Conservation (phyloP, 1,139 yeast genomes). For the Zhuliangozyma parablackwelliae region DNA sequence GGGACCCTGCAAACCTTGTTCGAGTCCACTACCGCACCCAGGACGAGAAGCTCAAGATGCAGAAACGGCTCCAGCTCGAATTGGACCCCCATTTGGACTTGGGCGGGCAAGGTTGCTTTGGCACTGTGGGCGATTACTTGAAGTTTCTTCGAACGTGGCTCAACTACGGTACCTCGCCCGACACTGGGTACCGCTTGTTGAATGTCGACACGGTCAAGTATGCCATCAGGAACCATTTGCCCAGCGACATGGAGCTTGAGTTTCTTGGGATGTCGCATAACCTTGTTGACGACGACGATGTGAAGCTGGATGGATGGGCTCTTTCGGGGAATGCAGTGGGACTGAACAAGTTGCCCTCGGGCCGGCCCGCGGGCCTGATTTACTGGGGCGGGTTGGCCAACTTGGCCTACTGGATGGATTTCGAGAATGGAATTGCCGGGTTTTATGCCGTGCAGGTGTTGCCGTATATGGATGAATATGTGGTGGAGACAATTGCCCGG, state of each 20-base stretch:
- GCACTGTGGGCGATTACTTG: conserved; percentile 40
- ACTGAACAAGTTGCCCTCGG: conserved; percentile 26
- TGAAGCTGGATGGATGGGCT: conserved; percentile 73
- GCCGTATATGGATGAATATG: conserved; percentile 22
- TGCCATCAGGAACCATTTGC: conserved; percentile 33
- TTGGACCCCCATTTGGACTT: conserved; percentile 33
- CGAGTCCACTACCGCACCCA: conserved; percentile 20
- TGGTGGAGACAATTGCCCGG: conserved; percentile 12
- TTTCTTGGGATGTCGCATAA: conserved; percentile 13
- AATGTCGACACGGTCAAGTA: conserved; percentile 25
- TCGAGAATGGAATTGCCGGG: conserved; percentile 38
- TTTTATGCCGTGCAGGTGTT: conserved; percentile 38
- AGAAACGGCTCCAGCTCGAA: conserved; percentile 14
- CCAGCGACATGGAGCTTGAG: conserved; percentile 19
- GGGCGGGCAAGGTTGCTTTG: conserved; percentile 50
- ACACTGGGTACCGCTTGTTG: conserved; percentile 30
- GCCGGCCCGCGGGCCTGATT: conserved; percentile 35
- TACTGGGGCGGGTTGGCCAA: conserved; percentile 49
- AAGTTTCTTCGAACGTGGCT: conserved; percentile 44
- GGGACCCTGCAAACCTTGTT: conserved; percentile 21
- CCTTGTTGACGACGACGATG: conserved; percentile 13
- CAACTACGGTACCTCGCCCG: conserved; percentile 41
- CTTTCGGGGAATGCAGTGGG: conserved; percentile 75
- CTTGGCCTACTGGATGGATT: conserved; percentile 44
- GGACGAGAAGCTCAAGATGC: conserved; percentile 13